Evolutionary conservation across 228 moss, liverwort and hornwort genomes (phyloP).

Genomic region (Sphagnum magellanicum): DNA sequence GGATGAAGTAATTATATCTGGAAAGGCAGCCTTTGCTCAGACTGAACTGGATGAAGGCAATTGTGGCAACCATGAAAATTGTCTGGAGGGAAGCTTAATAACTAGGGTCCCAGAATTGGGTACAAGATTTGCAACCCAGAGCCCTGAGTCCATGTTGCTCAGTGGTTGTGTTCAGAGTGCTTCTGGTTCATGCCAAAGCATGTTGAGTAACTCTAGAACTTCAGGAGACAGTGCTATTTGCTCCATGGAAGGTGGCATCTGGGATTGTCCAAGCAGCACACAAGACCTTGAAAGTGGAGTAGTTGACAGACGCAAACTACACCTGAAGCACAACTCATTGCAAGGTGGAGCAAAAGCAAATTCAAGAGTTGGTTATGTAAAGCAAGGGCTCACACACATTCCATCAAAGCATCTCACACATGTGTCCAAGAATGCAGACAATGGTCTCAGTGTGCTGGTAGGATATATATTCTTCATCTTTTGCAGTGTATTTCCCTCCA

Average conservation of each 20-base stretch:
- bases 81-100: not conserved
- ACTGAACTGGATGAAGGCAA: constrained; percentile 13
- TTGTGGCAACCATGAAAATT: not conserved
- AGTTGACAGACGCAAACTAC: too few species aligned
- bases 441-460: constrained; percentile 42
- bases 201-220: constrained; percentile 11
- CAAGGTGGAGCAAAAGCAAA: constrained; percentile 19
- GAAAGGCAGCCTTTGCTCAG: constrained; percentile 13
- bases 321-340: not conserved
- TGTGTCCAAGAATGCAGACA: constrained; percentile 30
- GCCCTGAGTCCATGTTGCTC: constrained; percentile 28
- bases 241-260: constrained; percentile 8
- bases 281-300: not conserved
- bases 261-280: constrained; percentile 1
- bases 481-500: not conserved
- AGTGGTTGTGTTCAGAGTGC: constrained; percentile 43
- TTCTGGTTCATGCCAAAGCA: constrained; percentile 14
- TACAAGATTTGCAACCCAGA: constrained; percentile 11
- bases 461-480: not conserved
- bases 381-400: constrained; percentile 28
- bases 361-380: constrained; percentile 6
- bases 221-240: constrained; percentile 1
- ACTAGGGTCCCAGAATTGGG: constrained; percentile 22
- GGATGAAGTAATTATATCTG: constrained; percentile 64
- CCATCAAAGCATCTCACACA: constrained; percentile 23